Evolutionary conservation across 352 stramenopile species (phyloP).

Genomic region (Elongisporangium prolatum): DNA sequence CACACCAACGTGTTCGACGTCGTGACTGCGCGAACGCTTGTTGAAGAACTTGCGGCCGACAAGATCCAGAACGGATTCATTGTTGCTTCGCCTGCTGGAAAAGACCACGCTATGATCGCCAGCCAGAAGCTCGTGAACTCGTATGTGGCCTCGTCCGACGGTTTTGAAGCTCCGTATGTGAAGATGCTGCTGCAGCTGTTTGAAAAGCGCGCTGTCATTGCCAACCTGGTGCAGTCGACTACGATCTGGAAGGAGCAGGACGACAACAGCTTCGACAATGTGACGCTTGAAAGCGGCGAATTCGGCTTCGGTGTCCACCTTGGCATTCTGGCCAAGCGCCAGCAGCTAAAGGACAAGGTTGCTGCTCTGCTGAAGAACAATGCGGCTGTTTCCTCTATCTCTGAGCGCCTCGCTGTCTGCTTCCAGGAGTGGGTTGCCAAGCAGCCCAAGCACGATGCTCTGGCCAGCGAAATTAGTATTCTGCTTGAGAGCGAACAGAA

Average conservation of each 20-base stretch:
- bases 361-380: conserved; percentile 26
- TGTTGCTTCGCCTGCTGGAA: conserved; percentile 26
- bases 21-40: conserved; percentile 67
- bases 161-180: conserved; percentile 65
- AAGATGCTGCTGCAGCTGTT: conserved; percentile 81
- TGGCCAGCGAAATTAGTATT: conserved; percentile 61
- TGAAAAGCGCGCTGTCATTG: conserved; percentile 61
- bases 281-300: conserved; percentile 56
- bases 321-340: conserved; percentile 60
- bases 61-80: conserved; percentile 72
- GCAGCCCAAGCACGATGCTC: conserved; percentile 48
- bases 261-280: conserved; percentile 19
- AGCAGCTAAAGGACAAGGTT: conserved; percentile 68
- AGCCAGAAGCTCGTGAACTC: conserved; percentile 46
- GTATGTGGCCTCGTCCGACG: conserved; percentile 52
- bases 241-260: conserved; percentile 68
- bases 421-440: conserved; percentile 41
- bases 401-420: conserved; percentile 42
- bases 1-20: conserved; percentile 78
- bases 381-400: conserved; percentile 20
- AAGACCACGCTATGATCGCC: conserved; percentile 15
- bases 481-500: conserved; percentile 60
- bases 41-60: conserved; percentile 57
- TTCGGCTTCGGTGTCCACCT: conserved; percentile 75
- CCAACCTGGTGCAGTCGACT: conserved; percentile 60